Conservation (phyloP, 2,329 filamentous ascomycete species). For the Fusarium sp. region DNA sequence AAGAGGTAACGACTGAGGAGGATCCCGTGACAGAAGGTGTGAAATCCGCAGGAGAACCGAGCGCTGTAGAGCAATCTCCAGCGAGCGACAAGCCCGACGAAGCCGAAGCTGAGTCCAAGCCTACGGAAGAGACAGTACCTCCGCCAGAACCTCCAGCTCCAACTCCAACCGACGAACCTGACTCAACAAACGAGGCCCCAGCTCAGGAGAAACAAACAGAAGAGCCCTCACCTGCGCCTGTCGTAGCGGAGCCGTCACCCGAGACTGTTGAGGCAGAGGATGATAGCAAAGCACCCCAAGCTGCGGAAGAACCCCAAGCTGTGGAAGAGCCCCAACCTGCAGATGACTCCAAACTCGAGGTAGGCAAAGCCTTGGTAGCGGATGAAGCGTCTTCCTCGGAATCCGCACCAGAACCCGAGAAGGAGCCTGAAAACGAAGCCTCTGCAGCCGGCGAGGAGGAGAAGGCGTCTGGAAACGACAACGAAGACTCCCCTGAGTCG, state of each 20-base stretch:
- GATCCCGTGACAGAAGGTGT: not conserved
- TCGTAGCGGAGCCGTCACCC: not conserved
- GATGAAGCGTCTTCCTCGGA: not conserved
- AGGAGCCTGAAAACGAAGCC: not conserved
- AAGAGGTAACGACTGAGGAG: not conserved
- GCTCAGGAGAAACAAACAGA: not conserved
- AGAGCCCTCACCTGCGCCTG: not conserved
- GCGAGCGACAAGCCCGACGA: not conserved
- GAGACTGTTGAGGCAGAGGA: slow-evolving; percentile 13
- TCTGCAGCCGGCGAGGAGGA: not conserved
- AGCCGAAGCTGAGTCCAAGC: slow-evolving; percentile 10
- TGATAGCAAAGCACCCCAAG: slow-evolving; percentile 3
- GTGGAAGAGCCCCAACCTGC: not conserved
- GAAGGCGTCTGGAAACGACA: not conserved
- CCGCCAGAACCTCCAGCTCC: not conserved
- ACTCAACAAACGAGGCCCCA: not conserved
- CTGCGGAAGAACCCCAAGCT: not conserved
- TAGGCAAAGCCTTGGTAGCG: not conserved
- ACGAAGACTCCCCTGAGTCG: not conserved
- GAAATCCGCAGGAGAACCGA: not conserved
- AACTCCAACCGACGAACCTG: not conserved
- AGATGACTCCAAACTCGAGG: slow-evolving; percentile 6
- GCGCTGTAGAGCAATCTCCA: not conserved
- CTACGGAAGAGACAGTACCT: not conserved
- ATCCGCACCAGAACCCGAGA: slow-evolving; percentile 4